Conservation (phyloP, 371 early-diverging fungal genomes). For the Funneliformis caledonium region DNA sequence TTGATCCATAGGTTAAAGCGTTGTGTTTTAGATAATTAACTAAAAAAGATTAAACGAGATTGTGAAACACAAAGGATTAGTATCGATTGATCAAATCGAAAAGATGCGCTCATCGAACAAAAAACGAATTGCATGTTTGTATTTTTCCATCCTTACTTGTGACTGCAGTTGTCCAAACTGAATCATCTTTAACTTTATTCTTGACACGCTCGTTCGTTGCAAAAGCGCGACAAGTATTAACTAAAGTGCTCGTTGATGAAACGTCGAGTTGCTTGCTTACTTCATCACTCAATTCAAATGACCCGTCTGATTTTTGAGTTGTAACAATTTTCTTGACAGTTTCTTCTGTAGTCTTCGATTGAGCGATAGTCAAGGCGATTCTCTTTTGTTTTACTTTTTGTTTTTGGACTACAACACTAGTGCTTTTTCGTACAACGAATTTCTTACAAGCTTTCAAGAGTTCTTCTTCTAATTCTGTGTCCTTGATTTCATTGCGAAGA, state of each 20-base stretch:
- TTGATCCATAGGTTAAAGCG: background rate
- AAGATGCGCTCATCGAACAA: no score
- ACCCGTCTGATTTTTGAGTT: background rate
- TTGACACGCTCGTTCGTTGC: background rate
- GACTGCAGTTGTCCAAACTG: constrained; percentile 17
- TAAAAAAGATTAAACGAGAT: no score
- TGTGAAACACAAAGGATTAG: no score
- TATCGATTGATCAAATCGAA: no score
- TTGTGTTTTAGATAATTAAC: background rate
- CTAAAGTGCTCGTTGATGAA: background rate
- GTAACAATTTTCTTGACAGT: background rate
- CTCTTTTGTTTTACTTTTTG: background rate
- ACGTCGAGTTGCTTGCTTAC: background rate
- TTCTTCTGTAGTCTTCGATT: constrained; percentile 15
- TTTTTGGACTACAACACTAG: background rate
- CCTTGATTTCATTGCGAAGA: background rate
- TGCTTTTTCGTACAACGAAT: background rate
- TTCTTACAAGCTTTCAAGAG: background rate
- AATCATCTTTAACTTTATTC: background rate
- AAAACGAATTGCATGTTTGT: no score
- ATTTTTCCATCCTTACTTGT: background rate
- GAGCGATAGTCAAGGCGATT: background rate
- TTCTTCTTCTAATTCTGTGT: constrained; percentile 7
- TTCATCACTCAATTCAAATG: constrained; percentile 21
- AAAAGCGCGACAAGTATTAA: background rate